A percentile compares a stretch with the other conserved stretches of the same genome.
Conservation (phyloP, 805 yeast species). For the Yamadazyma tumulicola region DNA sequence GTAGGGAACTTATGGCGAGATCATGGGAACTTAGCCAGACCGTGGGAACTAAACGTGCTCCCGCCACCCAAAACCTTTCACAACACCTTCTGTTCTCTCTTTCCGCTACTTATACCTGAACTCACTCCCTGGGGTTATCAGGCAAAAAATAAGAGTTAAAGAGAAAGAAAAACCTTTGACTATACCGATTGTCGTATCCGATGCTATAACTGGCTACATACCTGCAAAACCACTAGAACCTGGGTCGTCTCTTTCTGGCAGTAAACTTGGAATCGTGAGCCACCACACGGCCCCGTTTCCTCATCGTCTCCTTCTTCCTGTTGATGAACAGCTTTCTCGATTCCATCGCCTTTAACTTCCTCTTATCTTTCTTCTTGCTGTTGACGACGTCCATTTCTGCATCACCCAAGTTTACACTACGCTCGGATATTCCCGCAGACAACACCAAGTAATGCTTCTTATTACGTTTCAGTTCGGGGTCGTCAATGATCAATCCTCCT, state of each 20-base stretch:
- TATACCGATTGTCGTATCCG: too few species aligned
- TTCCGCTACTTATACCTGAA: too few species aligned
- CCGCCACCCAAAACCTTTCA: too few species aligned
- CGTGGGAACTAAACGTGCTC: too few species aligned
- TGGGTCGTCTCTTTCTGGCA: constrained; percentile 61
- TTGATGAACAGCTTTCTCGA: constrained; percentile 74
- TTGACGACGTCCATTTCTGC: constrained; percentile 72
- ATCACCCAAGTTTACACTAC: constrained; percentile 72
- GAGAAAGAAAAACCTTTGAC: too few species aligned
- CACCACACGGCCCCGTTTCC: constrained; percentile 83
- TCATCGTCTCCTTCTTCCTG: constrained; percentile 92
- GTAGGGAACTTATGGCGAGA: too few species aligned
- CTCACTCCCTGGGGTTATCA: too few species aligned
- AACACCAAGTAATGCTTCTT: constrained; percentile 87
- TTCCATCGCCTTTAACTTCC: constrained; percentile 57
- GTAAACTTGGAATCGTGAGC: constrained; percentile 90
- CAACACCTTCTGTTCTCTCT: too few species aligned
- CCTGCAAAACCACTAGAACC: constrained; percentile 22
- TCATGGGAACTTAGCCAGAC: too few species aligned
- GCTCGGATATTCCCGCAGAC: constrained; percentile 79
- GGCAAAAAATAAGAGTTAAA: too few species aligned
- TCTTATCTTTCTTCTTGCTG: constrained; percentile 42
- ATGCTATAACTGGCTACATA: not conserved
- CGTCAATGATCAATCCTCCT: constrained; percentile 92
- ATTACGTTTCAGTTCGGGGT: constrained; percentile 87